Conservation (phyloP, 2,329 filamentous ascomycete species). For the Verticillium dahliae region DNA sequence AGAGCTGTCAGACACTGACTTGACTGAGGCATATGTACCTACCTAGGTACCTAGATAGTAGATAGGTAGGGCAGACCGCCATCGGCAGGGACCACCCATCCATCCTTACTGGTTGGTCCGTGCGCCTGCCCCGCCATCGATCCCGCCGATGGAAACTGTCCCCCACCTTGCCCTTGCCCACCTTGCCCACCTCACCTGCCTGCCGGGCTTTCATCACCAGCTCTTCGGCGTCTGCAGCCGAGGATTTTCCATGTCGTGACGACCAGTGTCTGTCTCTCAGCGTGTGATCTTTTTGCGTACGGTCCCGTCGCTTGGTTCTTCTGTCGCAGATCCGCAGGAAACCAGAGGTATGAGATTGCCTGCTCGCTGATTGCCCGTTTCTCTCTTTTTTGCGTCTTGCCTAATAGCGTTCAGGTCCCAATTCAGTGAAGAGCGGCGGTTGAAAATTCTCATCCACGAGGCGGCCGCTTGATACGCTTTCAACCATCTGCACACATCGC, state of each 20-base stretch:
- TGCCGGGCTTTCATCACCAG: neutral
- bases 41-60: neutral
- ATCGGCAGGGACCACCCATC: neutral
- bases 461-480: neutral
- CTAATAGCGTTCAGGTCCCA: neutral
- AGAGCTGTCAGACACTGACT: no score
- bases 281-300: neutral
- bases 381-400: neutral
- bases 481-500: neutral
- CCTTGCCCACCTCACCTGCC: no score
- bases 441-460: neutral
- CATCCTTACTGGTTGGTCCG: neutral
- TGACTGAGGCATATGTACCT: neutral
- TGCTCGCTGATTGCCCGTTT: neutral
- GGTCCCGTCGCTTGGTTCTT: neutral
- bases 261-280: neutral
- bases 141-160: neutral
- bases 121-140: neutral
- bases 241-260: neutral
- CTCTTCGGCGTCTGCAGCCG: neutral
- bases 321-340: neutral
- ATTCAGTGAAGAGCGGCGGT: neutral
- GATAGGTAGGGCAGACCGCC: neutral
- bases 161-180: neutral
- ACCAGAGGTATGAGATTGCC: neutral